phyloP scores from a whole-genome alignment of 208 protist species.

The Leishmania martiniquensis region DNA sequence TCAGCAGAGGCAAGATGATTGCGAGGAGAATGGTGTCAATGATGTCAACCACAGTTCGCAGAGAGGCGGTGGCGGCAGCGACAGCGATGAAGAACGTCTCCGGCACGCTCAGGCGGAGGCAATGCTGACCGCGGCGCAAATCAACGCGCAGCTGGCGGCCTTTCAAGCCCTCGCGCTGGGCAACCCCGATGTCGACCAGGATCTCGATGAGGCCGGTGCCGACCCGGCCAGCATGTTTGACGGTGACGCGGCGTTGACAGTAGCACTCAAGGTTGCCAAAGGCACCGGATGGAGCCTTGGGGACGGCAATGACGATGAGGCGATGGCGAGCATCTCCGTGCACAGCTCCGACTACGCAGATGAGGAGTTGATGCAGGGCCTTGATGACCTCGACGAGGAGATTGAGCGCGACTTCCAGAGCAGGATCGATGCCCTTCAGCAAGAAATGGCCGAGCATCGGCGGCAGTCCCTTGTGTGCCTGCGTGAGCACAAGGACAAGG shows the following conservation, averaged over 20 bases:
- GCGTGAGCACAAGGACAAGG: conserved; percentile 30
- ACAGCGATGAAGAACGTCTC: conserved; percentile 8
- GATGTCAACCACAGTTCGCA: not conserved
- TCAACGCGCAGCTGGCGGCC: conserved; percentile 25
- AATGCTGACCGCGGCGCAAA: conserved; percentile 14
- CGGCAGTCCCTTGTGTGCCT: conserved; percentile 18
- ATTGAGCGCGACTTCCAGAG: conserved; percentile 38
- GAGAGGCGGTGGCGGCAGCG: not conserved
- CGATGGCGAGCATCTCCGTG: conserved; percentile 36
- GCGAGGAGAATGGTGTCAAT: not conserved
- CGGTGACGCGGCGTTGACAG: not conserved
- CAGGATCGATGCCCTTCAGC: conserved; percentile 25
- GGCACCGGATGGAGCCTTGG: not conserved
- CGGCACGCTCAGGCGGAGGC: conserved; percentile 20
- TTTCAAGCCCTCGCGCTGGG: conserved; percentile 21
- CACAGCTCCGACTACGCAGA: conserved; percentile 46
- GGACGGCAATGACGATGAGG: conserved; percentile 25
- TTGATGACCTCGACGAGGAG: conserved; percentile 45
- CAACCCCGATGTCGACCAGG: conserved; percentile 25
- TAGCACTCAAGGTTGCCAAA: not conserved
- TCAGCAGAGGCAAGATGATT: conserved; percentile 27
- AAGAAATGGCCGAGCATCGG: conserved; percentile 29
- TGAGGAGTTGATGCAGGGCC: conserved; percentile 41
- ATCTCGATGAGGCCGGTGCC: conserved; percentile 2
- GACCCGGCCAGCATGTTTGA: conserved; percentile 8